These are phyloP conservation scores for Globisporangium cylindrosporum DNA, from an alignment of 352 stramenopile genomes.

Conservation along the genomic window DNA sequence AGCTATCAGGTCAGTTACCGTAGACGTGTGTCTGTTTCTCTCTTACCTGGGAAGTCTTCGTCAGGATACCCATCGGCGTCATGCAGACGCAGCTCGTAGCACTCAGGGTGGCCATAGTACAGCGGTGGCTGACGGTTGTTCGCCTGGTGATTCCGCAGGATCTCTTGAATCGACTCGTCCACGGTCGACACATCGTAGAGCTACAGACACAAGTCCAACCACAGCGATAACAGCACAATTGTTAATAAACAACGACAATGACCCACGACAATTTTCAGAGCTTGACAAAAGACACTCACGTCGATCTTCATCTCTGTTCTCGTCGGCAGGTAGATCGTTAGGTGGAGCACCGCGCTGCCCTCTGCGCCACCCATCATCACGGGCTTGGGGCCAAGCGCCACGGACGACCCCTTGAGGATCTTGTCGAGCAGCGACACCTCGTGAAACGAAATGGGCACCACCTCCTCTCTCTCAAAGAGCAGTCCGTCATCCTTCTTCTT, in stretches of 20 bases:
- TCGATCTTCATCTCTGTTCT: slow-evolving; percentile 87
- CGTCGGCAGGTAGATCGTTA: slow-evolving; percentile 85
- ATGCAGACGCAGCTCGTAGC: slow-evolving; percentile 83
- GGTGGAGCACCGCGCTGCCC: slow-evolving; percentile 66
- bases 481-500: slow-evolving; percentile 48
- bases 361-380: slow-evolving; percentile 49
- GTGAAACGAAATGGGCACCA: slow-evolving; percentile 60
- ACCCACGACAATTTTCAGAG: background rate
- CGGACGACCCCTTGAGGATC: slow-evolving; percentile 57
- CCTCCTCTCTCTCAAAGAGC: slow-evolving; percentile 63
- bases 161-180: slow-evolving; percentile 85
- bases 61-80: slow-evolving; percentile 82
- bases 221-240: background rate
- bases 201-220: slow-evolving; percentile 26
- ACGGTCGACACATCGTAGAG: slow-evolving; percentile 85
- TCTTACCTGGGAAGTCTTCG: slow-evolving; percentile 79
- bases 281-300: slow-evolving; percentile 27
- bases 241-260: background rate
- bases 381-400: slow-evolving; percentile 49
- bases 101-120: slow-evolving; percentile 86
- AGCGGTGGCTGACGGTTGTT: slow-evolving; percentile 57
- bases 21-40: background rate
- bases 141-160: slow-evolving; percentile 69
- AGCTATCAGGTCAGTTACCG: background rate
- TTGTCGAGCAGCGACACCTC: slow-evolving; percentile 77